Base-by-base conservation (phyloP, 805 yeast genomes). In the Nematodospora valgi region DNA sequence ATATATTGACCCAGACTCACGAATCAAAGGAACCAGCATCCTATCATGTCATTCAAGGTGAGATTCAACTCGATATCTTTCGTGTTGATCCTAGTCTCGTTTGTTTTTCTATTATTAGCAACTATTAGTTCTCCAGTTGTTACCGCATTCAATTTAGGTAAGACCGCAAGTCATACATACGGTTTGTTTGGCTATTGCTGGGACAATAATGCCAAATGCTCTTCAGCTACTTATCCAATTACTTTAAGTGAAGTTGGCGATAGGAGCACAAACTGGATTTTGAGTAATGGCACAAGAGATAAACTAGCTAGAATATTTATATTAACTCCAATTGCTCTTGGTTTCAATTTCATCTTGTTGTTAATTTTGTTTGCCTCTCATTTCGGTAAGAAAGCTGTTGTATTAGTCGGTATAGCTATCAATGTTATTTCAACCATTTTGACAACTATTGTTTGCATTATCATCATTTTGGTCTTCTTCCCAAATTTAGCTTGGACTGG, bases 401-500 rank as follows among this genome's bases (percentile, higher is more conserved):
- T 54, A 20, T 45, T 74, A 6, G 30, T 76, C 23, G 65, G 74
- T 18, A 54, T 80, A 20, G 45, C 74, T 2, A 52, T 76, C 27
- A 51, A 74, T 12, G 41, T 74, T 16, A 27, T 82, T 8, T 64
- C 80, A 0, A 79, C 82, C 51, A 41, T 78, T 11, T 64, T 72
- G 8, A 59, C 86, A 7, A 70, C 81, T 1, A 44, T 82, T 26
- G 58, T 72, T 16, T 74, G 82, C 35, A 58, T 84, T 8, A 70
- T 79, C 19, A 63, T 66, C 0, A 68, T 82, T 24, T 48, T 85
- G 32, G 59, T 77, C 11, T 84, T 80, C 53, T 72, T 67, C 46
- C 93, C 93, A 6, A 64, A 79, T 41, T 67, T 81, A 12, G 58
- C 68, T 5, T 84, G 89, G 89, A 69, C 79, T n/a, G 69, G 80